A percentile compares a stretch with the other conserved stretches of the same genome.
Evolutionary conservation across 2,329 filamentous ascomycete genomes (phyloP).

Genomic region (Cercospora sojina): DNA sequence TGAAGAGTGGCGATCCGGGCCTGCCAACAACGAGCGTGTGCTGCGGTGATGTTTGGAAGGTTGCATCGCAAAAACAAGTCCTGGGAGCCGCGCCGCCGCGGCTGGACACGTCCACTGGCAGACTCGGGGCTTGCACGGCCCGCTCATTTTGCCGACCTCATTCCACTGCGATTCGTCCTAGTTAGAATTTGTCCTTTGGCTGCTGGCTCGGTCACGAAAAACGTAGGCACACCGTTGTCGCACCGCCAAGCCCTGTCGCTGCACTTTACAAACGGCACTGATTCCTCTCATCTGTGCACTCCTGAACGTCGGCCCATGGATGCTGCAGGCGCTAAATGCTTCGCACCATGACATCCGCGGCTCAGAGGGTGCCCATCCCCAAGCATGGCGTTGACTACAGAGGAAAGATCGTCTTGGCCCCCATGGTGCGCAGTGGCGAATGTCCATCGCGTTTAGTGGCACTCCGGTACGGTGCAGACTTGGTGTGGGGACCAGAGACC

Average conservation of each 20-base stretch:
- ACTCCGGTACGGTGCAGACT: constrained; percentile 90
- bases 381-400: constrained; percentile 88
- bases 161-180: constrained; percentile 3
- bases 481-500: constrained; percentile 95
- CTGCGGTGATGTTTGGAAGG: neutral
- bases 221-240: neutral
- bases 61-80: neutral
- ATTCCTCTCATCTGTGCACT: neutral
- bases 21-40: neutral
- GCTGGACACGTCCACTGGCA: neutral
- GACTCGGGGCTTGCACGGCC: neutral
- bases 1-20: neutral
- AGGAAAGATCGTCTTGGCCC: constrained; percentile 89
- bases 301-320: constrained; percentile 11
- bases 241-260: neutral
- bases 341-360: constrained; percentile 37
- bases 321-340: constrained; percentile 31
- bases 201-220: neutral
- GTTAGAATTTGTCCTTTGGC: neutral
- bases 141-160: constrained; percentile 1
- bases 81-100: neutral
- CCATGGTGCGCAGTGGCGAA: constrained; percentile 90
- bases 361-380: constrained; percentile 75
- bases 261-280: neutral
- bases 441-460: constrained; percentile 84